A percentile compares a stretch with the other conserved stretches of the same genome.
Conservation (phyloP, 257 asterid species). For the Apocynum venetum region DNA sequence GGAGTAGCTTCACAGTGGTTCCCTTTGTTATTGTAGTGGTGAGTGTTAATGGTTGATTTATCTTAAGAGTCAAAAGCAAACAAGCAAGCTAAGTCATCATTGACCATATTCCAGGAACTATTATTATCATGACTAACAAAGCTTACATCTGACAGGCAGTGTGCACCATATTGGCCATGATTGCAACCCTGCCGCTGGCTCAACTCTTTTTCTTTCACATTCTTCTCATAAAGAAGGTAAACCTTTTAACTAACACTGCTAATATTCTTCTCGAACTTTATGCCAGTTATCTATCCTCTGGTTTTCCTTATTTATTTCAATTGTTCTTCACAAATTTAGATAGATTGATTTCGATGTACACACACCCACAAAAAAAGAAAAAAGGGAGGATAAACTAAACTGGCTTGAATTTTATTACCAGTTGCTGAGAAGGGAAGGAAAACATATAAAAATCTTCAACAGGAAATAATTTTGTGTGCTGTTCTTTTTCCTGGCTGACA, state of each 20-base stretch:
- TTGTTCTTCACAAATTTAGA: neutral
- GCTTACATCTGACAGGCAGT: slow-evolving; percentile 53
- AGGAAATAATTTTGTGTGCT: neutral
- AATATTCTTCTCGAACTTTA: neutral
- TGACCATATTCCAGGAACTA: neutral
- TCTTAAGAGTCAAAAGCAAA: neutral
- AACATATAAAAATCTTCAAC: neutral
- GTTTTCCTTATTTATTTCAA: neutral
- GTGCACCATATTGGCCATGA: slow-evolving; percentile 94
- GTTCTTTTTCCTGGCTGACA: slow-evolving; percentile 25
- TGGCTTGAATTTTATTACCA: neutral
- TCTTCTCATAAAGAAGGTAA: slow-evolving; percentile 88
- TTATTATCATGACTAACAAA: neutral
- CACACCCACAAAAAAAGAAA: neutral
- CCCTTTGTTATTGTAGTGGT: slow-evolving; percentile 94
- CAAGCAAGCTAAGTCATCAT: slow-evolving; percentile 3
- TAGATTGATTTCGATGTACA: neutral
- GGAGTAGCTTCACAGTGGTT: slow-evolving; percentile 91
- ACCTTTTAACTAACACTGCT: slow-evolving; percentile 2
- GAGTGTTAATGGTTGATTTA: slow-evolving; percentile 27
- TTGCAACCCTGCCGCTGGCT: slow-evolving; percentile 89
- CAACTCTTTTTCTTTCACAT: slow-evolving; percentile 99
- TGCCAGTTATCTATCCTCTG: neutral
- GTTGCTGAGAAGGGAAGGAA: neutral
- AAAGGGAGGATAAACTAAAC: neutral